phyloP scores from a whole-genome alignment of 2,329 filamentous ascomycete genomes.

The Chrysoporthe austroafricana region DNA sequence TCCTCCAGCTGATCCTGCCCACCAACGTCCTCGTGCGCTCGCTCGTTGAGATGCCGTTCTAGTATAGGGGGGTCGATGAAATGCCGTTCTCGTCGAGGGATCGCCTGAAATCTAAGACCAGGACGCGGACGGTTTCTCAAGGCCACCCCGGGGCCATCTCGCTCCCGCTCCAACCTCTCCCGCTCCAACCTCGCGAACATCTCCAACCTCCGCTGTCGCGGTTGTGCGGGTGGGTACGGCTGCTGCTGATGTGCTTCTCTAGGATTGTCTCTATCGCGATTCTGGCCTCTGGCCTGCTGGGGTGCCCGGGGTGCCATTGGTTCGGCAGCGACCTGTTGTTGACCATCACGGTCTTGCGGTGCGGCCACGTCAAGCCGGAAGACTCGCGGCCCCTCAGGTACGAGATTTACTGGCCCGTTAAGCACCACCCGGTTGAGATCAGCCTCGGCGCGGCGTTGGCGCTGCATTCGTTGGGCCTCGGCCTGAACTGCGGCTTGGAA shows the following conservation, averaged over 20 bases:
- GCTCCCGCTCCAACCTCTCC: conserved; percentile 2
- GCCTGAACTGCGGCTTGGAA: conserved; percentile 1
- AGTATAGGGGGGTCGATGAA: conserved; percentile 13
- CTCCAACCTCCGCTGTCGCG: too few species aligned
- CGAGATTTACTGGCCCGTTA: conserved; percentile 47
- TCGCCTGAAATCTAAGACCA: conserved; percentile 7
- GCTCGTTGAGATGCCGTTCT: conserved; percentile 17
- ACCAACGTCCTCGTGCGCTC: conserved; percentile 15
- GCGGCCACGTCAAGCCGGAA: conserved; percentile 53
- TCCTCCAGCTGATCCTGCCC: conserved; percentile 44
- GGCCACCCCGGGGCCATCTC: conserved; percentile 36
- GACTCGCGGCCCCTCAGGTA: conserved; percentile 60
- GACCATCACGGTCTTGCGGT: conserved; percentile 35
- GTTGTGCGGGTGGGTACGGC: conserved; percentile 4
- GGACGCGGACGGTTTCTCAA: conserved; percentile 14
- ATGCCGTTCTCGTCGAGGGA: conserved; percentile 18
- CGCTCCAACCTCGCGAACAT: too few species aligned
- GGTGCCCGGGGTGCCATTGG: conserved; percentile 14
- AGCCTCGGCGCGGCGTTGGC: conserved; percentile 13
- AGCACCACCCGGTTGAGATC: conserved; percentile 29
- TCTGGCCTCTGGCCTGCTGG: conserved; percentile 32
- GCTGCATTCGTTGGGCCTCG: conserved; percentile 19
- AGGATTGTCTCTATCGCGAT: conserved; percentile 30
- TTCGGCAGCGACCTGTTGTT: conserved; percentile 35
- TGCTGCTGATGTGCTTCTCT: conserved; percentile 25